Base-by-base conservation (phyloP, 1,284 basidiomycete species). In the Apiotrichum brassicae region DNA sequence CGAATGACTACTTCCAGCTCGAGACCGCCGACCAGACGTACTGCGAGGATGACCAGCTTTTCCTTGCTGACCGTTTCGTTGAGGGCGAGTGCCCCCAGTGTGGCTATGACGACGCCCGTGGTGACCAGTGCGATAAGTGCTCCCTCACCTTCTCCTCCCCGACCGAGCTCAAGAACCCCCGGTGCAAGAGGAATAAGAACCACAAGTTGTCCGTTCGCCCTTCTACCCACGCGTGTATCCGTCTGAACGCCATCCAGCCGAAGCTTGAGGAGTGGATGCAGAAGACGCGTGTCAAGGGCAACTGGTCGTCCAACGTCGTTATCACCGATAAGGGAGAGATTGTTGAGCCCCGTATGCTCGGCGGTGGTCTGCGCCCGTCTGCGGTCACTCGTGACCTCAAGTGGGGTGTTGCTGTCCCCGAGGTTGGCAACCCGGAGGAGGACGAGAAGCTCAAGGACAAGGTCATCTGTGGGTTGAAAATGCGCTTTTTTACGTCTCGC, bases 121-220 rank as follows among this genome's bases (percentile, higher is more conserved):
- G 95, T 11, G 95, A 99, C 72, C 95, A 99, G 78, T 99, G 95
- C 74, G 95, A 99, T 73, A 80, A 84, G 53, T 99, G 95, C 68
- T 83, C 86, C 36, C 82, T 91, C 57, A 95, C 94, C 8, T 81
- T 95, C 46, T 77, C 79, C 30, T 94, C 95, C 54, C 88, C 92
- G 2, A 82, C 94, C 53, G 92, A 97, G 64, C 82, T 99, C 54
- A 81, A 95, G 73, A 85, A 93, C 63, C 95, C 95, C n/a, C 83
- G 91, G 32, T 99, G 95, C 73, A 84, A 95, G 59, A 79, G 97
- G 62, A 79, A 88, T 70, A 85, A 83, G 66, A 78, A 79, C 0
- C 95, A 97, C 68, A 79, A 75, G 48, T 81, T 94, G 36, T 81
- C 82, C 8, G 82, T 85, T 23, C 79, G 81, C 49, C 81, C 79